Evolutionary conservation across 78 protist species (phyloP).

Genomic region (Isochrysis galbana): DNA sequence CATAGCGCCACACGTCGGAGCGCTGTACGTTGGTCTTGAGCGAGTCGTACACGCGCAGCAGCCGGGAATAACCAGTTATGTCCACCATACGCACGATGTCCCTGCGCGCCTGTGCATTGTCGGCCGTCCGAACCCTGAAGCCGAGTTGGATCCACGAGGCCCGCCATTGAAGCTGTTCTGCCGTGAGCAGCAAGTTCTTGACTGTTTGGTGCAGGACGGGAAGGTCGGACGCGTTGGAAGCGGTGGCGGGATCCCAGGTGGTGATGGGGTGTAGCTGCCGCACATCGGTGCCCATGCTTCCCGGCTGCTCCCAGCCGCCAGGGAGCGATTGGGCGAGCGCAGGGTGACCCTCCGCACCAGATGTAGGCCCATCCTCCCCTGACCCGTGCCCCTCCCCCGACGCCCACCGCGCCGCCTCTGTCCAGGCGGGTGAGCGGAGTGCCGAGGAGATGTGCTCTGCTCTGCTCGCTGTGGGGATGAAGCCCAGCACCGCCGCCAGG

Average conservation of each 20-base stretch:
- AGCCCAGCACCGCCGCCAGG: not conserved
- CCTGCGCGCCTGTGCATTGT: not conserved
- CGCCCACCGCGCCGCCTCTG: not conserved
- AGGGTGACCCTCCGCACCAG: not conserved
- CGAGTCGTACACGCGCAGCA: slow-evolving; percentile 3
- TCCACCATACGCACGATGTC: not conserved
- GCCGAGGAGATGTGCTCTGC: not conserved
- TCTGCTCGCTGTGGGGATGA: not conserved
- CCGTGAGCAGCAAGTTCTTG: not conserved
- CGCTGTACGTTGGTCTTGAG: slow-evolving; percentile 3
- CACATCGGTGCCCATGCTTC: too few relatives aligned
- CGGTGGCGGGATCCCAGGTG: too few relatives aligned
- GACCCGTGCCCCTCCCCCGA: not conserved
- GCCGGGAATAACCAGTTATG: not conserved
- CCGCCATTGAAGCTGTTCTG: not conserved
- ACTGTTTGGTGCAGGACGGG: slow-evolving; percentile 4
- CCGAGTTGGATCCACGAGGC: not conserved
- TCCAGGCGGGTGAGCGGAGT: not conserved
- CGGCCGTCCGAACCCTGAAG: not conserved
- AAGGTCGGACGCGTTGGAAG: too few relatives aligned
- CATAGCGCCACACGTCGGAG: slow-evolving; percentile 1
- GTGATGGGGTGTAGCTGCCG: too few relatives aligned
- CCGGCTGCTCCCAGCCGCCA: too few relatives aligned
- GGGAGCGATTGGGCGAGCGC: too few relatives aligned
- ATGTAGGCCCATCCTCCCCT: not conserved